Evolutionary conservation across 2,329 filamentous ascomycete genomes (phyloP).

Genomic region (Macrophomina tecta): DNA sequence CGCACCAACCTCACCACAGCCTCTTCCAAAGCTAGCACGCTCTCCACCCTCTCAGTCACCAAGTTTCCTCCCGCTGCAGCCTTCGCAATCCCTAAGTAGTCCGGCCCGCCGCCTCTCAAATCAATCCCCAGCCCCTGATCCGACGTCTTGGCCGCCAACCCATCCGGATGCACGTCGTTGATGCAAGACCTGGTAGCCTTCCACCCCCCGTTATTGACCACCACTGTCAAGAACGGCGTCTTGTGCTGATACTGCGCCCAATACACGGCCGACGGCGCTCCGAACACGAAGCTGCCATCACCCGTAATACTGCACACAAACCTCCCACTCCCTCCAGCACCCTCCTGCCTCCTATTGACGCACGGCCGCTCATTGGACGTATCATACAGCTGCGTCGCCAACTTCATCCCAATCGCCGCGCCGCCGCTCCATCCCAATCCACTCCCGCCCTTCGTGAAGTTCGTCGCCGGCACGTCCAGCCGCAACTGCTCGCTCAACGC

Average conservation of each 20-base stretch:
- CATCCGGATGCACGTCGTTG: slow-evolving; percentile 20
- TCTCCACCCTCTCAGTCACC: not conserved
- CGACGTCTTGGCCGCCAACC: slow-evolving; percentile 2
- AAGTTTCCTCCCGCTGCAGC: slow-evolving; percentile 2
- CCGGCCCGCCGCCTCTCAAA: not conserved
- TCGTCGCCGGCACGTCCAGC: slow-evolving; percentile 11
- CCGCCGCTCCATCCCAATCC: slow-evolving; percentile 33
- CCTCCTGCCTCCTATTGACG: slow-evolving; percentile 43
- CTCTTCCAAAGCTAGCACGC: not conserved
- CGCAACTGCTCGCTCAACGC: not conserved
- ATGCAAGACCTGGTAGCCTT: slow-evolving; percentile 6
- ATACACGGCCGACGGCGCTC: slow-evolving; percentile 61
- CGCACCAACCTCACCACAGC: not conserved
- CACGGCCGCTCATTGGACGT: slow-evolving; percentile 45
- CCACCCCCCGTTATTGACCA: slow-evolving; percentile 62
- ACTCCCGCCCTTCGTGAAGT: slow-evolving; percentile 34
- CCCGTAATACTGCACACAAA: slow-evolving; percentile 62
- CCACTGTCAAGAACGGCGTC: slow-evolving; percentile 61
- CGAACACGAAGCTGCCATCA: slow-evolving; percentile 64
- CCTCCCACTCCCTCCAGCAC: slow-evolving; percentile 32
- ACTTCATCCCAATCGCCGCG: slow-evolving; percentile 32
- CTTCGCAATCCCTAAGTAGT: slow-evolving; percentile 12
- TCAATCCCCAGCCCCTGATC: slow-evolving; percentile 1
- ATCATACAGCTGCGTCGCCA: slow-evolving; percentile 30
- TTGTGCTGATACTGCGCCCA: slow-evolving; percentile 63